A percentile compares a stretch with the other conserved stretches of the same genome.
phyloP scores from a whole-genome alignment of 306 rosid genomes.

The Vigna hirtella region DNA sequence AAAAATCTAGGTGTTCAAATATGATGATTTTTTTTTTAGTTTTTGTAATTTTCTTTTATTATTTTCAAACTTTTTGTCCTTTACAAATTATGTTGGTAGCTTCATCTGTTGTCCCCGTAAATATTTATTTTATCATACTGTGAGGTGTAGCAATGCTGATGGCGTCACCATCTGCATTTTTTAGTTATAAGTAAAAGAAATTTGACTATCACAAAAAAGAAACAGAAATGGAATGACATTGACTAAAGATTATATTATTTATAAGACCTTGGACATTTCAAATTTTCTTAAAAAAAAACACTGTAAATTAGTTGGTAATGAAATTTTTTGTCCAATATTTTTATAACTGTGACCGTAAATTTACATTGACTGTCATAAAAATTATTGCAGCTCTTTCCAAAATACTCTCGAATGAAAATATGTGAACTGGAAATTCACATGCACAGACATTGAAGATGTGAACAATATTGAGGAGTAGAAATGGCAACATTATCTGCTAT shows the following conservation, averaged over 20 bases:
- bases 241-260: neutral
- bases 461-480: slow-evolving; percentile 7
- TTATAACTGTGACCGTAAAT: neutral
- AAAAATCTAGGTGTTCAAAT: neutral
- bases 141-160: neutral
- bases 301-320: neutral
- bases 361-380: slow-evolving; percentile 30
- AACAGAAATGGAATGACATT: neutral
- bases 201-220: neutral
- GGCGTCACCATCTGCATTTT: too few species aligned
- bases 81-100: neutral
- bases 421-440: slow-evolving; percentile 13
- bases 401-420: neutral
- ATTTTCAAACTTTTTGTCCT: neutral
- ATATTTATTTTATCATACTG: neutral
- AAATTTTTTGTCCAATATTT: neutral
- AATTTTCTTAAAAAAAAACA: neutral
- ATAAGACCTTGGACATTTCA: neutral
- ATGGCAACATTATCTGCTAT: slow-evolving; percentile 7
- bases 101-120: neutral
- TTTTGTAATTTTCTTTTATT: neutral
- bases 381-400: slow-evolving; percentile 13
- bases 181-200: neutral
- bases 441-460: slow-evolving; percentile 33
- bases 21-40: neutral